A percentile compares a stretch with the other conserved stretches of the same genome.
These are phyloP conservation scores for Durusdinium trenchii DNA, from an alignment of 73 alveolate species.

Conservation along the genomic window DNA sequence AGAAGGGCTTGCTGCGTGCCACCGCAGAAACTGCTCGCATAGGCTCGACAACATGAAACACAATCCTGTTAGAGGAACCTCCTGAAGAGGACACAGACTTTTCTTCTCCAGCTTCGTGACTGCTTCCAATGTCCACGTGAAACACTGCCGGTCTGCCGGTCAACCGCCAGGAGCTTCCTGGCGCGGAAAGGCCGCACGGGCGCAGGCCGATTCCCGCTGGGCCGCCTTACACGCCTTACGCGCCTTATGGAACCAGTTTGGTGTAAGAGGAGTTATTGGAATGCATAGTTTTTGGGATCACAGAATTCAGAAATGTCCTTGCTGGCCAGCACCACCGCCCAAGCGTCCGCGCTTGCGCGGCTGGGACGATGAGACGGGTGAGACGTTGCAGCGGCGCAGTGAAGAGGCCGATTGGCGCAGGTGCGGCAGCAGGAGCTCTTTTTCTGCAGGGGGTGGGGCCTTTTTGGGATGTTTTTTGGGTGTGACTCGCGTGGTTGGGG, in stretches of 20 bases:
- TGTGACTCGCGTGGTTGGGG: not conserved
- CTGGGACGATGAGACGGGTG: constrained; percentile 93
- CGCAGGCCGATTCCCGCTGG: not conserved
- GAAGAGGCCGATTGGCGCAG: constrained; percentile 87
- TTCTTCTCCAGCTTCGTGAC: not conserved
- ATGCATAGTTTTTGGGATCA: not conserved
- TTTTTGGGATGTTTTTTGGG: not conserved
- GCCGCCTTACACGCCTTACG: not conserved
- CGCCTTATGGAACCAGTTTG: not conserved
- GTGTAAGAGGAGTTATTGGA: not conserved
- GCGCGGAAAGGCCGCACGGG: constrained; percentile 10
- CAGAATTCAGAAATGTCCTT: not conserved
- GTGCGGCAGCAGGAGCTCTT: not conserved
- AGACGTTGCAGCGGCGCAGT: constrained; percentile 49
- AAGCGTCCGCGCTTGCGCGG: constrained; percentile 82
- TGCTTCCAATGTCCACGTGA: not conserved
- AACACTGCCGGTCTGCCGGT: not conserved
- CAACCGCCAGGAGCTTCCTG: constrained; percentile 4
- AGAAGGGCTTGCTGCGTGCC: too few relatives aligned
- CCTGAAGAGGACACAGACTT: not conserved
- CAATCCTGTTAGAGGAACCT: not conserved
- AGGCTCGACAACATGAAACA: not conserved
- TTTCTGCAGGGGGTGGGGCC: not conserved
- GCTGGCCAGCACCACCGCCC: constrained; percentile 86
- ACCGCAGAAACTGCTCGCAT: too few relatives aligned